Evolutionary conservation across 495 filamentous ascomycete species (phyloP).

Genomic region (Xylaria palmicola): DNA sequence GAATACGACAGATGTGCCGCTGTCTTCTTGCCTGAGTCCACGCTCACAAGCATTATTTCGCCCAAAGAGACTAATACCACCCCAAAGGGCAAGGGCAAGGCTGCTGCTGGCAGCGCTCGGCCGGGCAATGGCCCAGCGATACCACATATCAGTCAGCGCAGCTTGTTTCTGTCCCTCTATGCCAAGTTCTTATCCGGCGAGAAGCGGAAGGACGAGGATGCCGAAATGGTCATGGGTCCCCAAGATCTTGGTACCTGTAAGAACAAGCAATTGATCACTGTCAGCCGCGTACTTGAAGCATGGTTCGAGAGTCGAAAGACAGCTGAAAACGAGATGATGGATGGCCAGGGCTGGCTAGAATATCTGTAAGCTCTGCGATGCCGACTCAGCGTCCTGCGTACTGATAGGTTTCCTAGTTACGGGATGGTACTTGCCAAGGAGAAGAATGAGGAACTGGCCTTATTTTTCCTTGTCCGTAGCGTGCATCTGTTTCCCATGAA

Average conservation of each 20-base stretch:
- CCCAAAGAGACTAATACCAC: constrained; percentile 46
- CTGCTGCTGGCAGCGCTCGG: constrained; percentile 30
- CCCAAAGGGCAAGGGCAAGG: constrained; percentile 47
- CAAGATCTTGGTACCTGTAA: constrained; percentile 77
- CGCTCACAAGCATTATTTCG: constrained; percentile 61
- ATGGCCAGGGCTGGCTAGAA: constrained; percentile 89
- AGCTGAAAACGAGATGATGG: constrained; percentile 52
- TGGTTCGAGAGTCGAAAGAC: constrained; percentile 67
- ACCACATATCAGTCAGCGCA: constrained; percentile 71
- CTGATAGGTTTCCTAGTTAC: constrained; percentile 44
- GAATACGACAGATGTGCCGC: constrained; percentile 94
- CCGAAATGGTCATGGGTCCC: constrained; percentile 95
- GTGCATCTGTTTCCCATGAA: constrained; percentile 87
- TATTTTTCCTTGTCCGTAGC: constrained; percentile 78
- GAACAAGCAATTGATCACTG: constrained; percentile 77
- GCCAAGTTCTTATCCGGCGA: constrained; percentile 91
- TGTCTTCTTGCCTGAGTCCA: constrained; percentile 76
- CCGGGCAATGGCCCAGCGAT: constrained; percentile 25
- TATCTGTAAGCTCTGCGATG: constrained; percentile 59
- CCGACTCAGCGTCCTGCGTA: background rate
- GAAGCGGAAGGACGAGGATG: constrained; percentile 93
- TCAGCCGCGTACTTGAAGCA: constrained; percentile 71
- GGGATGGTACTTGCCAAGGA: constrained; percentile 86
- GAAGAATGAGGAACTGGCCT: constrained; percentile 81
- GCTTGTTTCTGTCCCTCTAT: constrained; percentile 90